Evolutionary conservation across 345 rosid species (phyloP).

Genomic region (Combretum micranthum): DNA sequence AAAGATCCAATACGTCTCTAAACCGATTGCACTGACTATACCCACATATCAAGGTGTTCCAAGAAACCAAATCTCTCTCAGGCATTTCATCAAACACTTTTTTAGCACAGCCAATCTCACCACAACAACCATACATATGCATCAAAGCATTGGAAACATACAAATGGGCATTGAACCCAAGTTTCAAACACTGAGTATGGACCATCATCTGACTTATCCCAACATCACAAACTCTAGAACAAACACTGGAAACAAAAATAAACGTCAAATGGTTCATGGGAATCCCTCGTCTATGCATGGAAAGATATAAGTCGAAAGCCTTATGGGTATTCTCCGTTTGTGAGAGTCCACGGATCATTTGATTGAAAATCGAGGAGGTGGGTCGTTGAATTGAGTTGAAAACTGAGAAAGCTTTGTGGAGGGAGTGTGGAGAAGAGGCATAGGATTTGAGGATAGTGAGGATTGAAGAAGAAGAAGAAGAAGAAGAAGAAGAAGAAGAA

Average conservation of each 20-base stretch:
- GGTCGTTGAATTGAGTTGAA: conserved; percentile 33
- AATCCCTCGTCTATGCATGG: conserved; percentile 26
- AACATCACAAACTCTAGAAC: conserved; percentile 30
- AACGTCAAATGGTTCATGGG: conserved; percentile 34
- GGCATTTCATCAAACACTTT: conserved; percentile 45
- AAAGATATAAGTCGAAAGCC: conserved; percentile 27
- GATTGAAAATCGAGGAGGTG: conserved; percentile 28
- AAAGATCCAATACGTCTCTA: conserved; percentile 37
- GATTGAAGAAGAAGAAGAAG: conserved; percentile 23
- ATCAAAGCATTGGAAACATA: conserved; percentile 54
- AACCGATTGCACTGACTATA: conserved; percentile 33
- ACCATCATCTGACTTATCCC: conserved; percentile 15
- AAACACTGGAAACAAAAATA: conserved; percentile 39
- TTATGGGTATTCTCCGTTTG: conserved; percentile 24
- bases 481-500: too few species aligned
- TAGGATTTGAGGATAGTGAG: conserved; percentile 38
- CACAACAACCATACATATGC: conserved; percentile 21
- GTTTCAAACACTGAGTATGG: conserved; percentile 36
- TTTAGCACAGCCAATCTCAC: conserved; percentile 24
- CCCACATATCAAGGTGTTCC: conserved; percentile 71
- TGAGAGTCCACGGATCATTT: conserved; percentile 42
- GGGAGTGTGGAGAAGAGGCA: conserved; percentile 26
- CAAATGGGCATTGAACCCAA: conserved; percentile 34
- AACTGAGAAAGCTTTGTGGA: conserved; percentile 20
- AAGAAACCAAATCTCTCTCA: conserved; percentile 51